These are phyloP conservation scores for Coemansia pectinata DNA, from an alignment of 192 early-diverging fungal genomes.

Conservation along the genomic window DNA sequence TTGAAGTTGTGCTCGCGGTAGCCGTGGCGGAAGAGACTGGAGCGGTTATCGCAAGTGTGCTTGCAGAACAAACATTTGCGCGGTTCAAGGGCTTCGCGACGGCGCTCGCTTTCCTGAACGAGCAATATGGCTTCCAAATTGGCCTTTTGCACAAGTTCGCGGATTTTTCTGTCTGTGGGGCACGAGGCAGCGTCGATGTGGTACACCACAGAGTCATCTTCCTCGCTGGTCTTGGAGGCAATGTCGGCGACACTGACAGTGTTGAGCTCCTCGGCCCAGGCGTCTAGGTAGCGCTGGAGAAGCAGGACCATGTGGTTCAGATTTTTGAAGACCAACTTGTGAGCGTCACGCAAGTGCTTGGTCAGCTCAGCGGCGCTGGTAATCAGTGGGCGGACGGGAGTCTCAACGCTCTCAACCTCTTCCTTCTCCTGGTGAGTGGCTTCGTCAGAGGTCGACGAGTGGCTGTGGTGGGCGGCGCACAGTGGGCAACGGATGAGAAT, in stretches of 20 bases:
- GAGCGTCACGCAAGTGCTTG: constrained; percentile 65
- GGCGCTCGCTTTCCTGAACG: constrained; percentile 72
- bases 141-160: constrained; percentile 70
- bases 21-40: constrained; percentile 82
- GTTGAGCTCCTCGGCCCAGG: constrained; percentile 65
- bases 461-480: constrained; percentile 46
- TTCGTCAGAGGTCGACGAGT: too few species aligned
- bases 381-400: constrained; percentile 26
- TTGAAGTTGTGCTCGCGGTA: constrained; percentile 91
- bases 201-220: constrained; percentile 16
- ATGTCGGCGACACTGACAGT: constrained; percentile 17
- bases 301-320: constrained; percentile 77
- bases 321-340: constrained; percentile 67
- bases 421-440: background rate
- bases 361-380: constrained; percentile 65
- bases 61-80: constrained; percentile 95
- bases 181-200: constrained; percentile 62
- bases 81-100: constrained; percentile 61
- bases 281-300: constrained; percentile 71
- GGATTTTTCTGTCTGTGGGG: constrained; percentile 62
- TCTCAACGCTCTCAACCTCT: background rate
- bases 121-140: constrained; percentile 73
- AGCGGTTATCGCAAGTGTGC: constrained; percentile 68
- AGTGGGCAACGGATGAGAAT: constrained; percentile 70
- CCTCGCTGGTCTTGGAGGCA: constrained; percentile 9